Evolutionary conservation across 129 eudicot species (phyloP), one percentile per base, ranked within the genome.

Genomic region (Saussurea involucrata): DNA sequence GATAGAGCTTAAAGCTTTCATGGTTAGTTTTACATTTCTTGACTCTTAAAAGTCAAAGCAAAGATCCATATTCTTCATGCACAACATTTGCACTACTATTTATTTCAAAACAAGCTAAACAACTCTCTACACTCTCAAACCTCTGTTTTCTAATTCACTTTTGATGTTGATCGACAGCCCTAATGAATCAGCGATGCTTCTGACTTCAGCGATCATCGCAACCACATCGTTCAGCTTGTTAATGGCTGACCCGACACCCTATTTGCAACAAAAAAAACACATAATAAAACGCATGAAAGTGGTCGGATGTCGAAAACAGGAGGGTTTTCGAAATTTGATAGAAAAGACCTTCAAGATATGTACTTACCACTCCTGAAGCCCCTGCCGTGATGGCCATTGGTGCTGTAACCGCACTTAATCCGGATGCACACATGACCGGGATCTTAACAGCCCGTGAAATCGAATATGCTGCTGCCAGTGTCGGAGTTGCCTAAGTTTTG

Each of bases 401-500:
- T 40, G 90, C 98, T 33, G 98, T 94, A 67, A 94, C 97, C 40
- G 97, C 87, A 63, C 98, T 94, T 27, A 94, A 79, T 68, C 98
- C 98, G n/a, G 98, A 94, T 21, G 98, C 86, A 83, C 97, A 94
- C 98, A 94, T 91, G 34, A 94, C 98, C 0, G 98, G 98, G 71
- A 94, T 94, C 78, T 71, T 77, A 12, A 94, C 98, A 8, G 97
- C 97, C 24, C 98, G 85, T 65, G 98, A 94, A 61, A 94, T 87
- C 17, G 96, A 81, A 81, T 94, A 94, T 40, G 98, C 98, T 71
- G 98, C 90, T 79, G 98, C 98, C 58, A 94, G 85, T 4, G 96
- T 94, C 1, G 98, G 98, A 6, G 82, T 81, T 11, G 98, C 98
- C 98, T 94, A 76, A 4, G 17, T 58, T 55, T 66, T 55, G 34